Base-by-base conservation (phyloP, 164 flowering plant genomes). In the Cinnamomum micranthum region DNA sequence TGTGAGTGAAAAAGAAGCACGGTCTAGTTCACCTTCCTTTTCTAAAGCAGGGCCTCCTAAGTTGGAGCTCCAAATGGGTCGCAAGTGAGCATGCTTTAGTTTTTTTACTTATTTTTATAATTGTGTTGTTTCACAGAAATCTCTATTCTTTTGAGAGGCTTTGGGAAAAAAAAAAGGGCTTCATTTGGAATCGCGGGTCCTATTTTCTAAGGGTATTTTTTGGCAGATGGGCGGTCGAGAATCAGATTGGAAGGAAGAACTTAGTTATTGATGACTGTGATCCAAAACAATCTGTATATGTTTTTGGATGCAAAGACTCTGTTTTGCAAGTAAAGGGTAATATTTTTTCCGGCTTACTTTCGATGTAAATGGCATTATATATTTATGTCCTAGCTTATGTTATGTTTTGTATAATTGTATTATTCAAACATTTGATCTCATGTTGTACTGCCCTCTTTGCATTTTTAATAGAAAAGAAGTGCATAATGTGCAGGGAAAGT, bases 151-250 rank as follows among this genome's bases (percentile, higher is more conserved):
- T 31, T 33, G n/a, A 31, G 33, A 31, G 22, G 28, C 27, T 22
- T 23, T 65, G 6, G 25, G 28, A 22, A 65, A 60, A 33, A 31
- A n/a, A 33, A 9, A 41, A 41, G 47, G 11, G 64, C 9, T 60
- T 3, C 17, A 67, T 67, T 14, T 67, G 28, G 15, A 33, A 17
- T 31, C 2, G 20, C 15, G 47, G 7, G 69, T 28, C n/a, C 28
- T 33, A 0, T 28, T 12, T 27, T 62, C 12, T 72, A 19, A 23
- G 51, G 72, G 15, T 68, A 24, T 75, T 31, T 10, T 62, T 35
- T 81, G 66, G 70, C 84, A 96, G 99, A 86, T 96, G 99, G 99
- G 95, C 77, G 71, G 99, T 96, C 84, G 99, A 96, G 88, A 91
- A 96, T 82, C 99, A 96, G 80, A 91, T 92, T 81, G 97, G 97